A percentile compares a stretch with the other conserved stretches of the same genome.
Evolutionary conservation across 2,329 filamentous ascomycete genomes (phyloP).

Genomic region (Trichophyton mentagrophytes): DNA sequence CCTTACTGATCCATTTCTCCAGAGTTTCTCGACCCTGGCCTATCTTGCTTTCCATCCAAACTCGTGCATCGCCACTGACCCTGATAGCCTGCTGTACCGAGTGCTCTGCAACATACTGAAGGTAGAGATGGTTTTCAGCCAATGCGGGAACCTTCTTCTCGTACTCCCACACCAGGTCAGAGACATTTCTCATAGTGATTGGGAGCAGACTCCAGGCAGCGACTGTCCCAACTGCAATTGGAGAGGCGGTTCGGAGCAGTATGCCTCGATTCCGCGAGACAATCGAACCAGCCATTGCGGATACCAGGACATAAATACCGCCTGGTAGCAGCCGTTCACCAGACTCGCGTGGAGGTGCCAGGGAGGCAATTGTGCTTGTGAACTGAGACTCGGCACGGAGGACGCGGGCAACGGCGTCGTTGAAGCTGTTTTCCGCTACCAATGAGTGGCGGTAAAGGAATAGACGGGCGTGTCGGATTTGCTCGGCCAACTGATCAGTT

Average conservation of each 20-base stretch:
- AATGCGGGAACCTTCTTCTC: constrained; percentile 79
- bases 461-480: constrained; percentile 69
- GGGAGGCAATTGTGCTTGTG: constrained; percentile 73
- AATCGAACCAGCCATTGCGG: constrained; percentile 90
- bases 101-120: constrained; percentile 55
- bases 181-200: constrained; percentile 78
- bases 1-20: constrained; percentile 86
- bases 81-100: constrained; percentile 61
- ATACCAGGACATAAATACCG: constrained; percentile 79
- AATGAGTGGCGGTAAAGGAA: constrained; percentile 66
- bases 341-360: constrained; percentile 73
- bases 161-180: constrained; percentile 77
- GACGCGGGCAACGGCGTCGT: constrained; percentile 64
- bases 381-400: constrained; percentile 81
- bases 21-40: constrained; percentile 60
- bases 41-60: constrained; percentile 70
- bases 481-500: constrained; percentile 73
- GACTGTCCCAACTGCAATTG: constrained; percentile 65
- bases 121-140: constrained; percentile 63
- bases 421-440: constrained; percentile 67
- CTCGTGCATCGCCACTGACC: constrained; percentile 57
- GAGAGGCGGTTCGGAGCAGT: constrained; percentile 62
- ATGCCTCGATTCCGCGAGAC: constrained; percentile 78
- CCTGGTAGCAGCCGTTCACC: constrained; percentile 86
- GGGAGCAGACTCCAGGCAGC: constrained; percentile 78